These are phyloP conservation scores for Coprinopsis strossmayeri DNA, from an alignment of 768 basidiomycete species.

Conservation along the genomic window DNA sequence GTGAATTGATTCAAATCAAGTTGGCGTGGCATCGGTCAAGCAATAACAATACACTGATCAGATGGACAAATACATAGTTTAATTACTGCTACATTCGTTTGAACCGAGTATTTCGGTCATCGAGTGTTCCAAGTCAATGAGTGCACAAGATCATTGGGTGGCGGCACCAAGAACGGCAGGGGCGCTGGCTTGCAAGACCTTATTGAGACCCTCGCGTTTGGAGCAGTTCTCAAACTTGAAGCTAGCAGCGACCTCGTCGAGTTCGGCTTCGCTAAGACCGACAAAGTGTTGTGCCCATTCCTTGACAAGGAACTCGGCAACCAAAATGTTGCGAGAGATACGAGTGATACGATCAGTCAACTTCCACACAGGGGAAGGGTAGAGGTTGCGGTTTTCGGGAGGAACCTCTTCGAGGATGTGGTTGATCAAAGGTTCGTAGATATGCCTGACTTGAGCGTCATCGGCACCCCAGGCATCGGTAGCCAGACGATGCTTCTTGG, in stretches of 20 bases:
- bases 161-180: not conserved
- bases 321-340: constrained; percentile 58
- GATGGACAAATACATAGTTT: not conserved
- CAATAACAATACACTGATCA: not conserved
- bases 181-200: constrained; percentile 40
- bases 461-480: constrained; percentile 78
- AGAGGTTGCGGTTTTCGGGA: constrained; percentile 43
- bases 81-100: not conserved
- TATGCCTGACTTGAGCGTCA: constrained; percentile 41
- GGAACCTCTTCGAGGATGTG: constrained; percentile 55
- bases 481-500: constrained; percentile 73
- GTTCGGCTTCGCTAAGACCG: constrained; percentile 49
- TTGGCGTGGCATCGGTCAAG: too few species aligned
- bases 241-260: constrained; percentile 70
- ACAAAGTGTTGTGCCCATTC: constrained; percentile 71
- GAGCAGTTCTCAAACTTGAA: constrained; percentile 68
- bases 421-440: constrained; percentile 62
- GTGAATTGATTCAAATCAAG: too few species aligned
- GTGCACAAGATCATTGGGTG: too few species aligned
- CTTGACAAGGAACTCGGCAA: constrained; percentile 63
- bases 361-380: constrained; percentile 63
- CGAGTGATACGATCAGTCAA: constrained; percentile 47
- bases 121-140: too few species aligned
- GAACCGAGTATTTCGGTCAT: too few species aligned
- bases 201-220: constrained; percentile 61